These are phyloP conservation scores for Monascus purpureus DNA, from an alignment of 495 filamentous ascomycete species.

Conservation along the genomic window DNA sequence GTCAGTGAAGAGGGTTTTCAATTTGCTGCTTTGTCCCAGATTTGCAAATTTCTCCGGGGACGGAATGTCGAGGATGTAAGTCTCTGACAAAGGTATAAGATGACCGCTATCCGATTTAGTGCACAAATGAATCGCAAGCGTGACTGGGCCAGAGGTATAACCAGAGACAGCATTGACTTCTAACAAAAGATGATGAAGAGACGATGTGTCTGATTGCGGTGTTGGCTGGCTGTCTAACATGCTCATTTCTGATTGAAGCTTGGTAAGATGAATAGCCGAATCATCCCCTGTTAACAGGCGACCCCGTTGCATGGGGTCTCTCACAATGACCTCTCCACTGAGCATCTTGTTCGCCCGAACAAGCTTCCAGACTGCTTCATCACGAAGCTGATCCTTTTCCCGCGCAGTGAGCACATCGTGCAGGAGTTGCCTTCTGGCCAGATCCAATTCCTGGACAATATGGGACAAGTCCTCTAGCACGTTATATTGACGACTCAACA, in stretches of 20 bases:
- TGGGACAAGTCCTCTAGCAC: constrained; percentile 68
- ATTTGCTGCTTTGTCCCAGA: constrained; percentile 42
- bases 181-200: constrained; percentile 72
- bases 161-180: constrained; percentile 71
- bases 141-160: constrained; percentile 53
- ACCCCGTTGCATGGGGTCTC: constrained; percentile 71
- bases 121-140: constrained; percentile 68
- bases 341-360: constrained; percentile 89
- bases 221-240: constrained; percentile 69
- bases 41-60: constrained; percentile 50
- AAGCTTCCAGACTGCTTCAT: constrained; percentile 87
- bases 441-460: constrained; percentile 65
- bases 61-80: constrained; percentile 66
- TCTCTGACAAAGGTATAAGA: constrained; percentile 63
- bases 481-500: constrained; percentile 67
- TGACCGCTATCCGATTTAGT: constrained; percentile 46
- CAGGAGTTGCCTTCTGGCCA: constrained; percentile 73
- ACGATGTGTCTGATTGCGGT: constrained; percentile 48
- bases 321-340: constrained; percentile 80
- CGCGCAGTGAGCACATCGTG: constrained; percentile 81
- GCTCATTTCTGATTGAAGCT: constrained; percentile 89
- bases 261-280: constrained; percentile 81
- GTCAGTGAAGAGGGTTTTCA: constrained; percentile 81
- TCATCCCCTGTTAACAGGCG: constrained; percentile 82
- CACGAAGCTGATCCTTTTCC: constrained; percentile 62